phyloP scores from a whole-genome alignment of 2,329 filamentous ascomycete species.

The Bipolaris oryzae region DNA sequence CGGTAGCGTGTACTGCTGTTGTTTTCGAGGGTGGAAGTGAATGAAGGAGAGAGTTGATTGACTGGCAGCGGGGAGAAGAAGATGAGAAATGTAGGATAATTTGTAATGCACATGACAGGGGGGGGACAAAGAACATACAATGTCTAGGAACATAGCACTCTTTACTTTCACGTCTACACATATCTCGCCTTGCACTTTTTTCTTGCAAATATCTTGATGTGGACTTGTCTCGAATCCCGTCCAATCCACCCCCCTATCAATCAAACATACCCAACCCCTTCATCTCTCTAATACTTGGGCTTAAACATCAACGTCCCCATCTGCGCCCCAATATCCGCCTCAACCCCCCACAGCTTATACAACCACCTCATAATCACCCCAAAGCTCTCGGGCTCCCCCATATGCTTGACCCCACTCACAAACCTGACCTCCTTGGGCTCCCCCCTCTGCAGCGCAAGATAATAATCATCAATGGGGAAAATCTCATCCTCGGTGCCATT shows the following conservation, averaged over 20 bases:
- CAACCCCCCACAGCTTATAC: constrained; percentile 55
- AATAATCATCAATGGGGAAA: constrained; percentile 67
- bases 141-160: background rate
- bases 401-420: constrained; percentile 54
- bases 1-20: background rate
- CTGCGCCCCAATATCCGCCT: constrained; percentile 52
- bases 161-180: too few species aligned
- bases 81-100: background rate
- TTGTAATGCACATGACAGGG: background rate
- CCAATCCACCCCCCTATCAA: too few species aligned
- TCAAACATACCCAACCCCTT: too few species aligned
- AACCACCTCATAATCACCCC: constrained; percentile 57
- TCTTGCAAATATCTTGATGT: too few species aligned
- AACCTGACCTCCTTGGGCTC: constrained; percentile 60
- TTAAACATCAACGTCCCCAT: constrained; percentile 56
- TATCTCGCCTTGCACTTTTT: too few species aligned
- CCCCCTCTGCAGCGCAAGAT: constrained; percentile 60
- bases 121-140: background rate
- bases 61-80: background rate
- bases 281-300: constrained; percentile 48
- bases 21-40: background rate
- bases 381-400: constrained; percentile 59
- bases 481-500: constrained; percentile 66
- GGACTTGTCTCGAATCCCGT: too few species aligned
- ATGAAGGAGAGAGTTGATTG: background rate